Base-by-base conservation (phyloP, 345 rosid genomes). In the Euphorbia pulcherrima region DNA sequence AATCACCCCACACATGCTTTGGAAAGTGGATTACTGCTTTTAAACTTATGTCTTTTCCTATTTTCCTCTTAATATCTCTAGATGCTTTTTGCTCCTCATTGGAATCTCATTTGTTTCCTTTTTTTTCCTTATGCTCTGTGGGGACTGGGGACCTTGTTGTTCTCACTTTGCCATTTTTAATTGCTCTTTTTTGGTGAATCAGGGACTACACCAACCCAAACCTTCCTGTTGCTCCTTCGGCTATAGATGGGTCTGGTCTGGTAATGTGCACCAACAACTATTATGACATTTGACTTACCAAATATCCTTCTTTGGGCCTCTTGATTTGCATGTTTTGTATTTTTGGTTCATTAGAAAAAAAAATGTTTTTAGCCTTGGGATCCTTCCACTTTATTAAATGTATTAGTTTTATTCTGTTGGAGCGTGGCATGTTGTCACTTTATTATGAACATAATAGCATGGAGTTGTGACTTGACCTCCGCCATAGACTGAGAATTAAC, bases 191-290 rank as follows among this genome's bases (percentile, higher is more conserved):
- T 56, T 71, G 33, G 57, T 44, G 12, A 27, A 61, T 73, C 84
- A 95, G 99, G 89, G 99, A 95, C 85, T 95, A 92, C 73, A 95
- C 98, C 21, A 95, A 95, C 74, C 86, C 90, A 35, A 92, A 82
- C 76, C 98, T 95, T 77, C 97, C 98, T 26, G 92, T 95, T 85
- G 98, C 98, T 62, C 96, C 92, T 64, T 95, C 97, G 60, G 98
- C 99, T 56, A 90, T 95, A 67, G 99, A 90, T 80, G 96, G 90
- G 61, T 79, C 81, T 75, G 88, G 87, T 64, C 88, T 87, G 92
- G 98, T 86, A 84, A 74, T 74, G 28, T 50, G 20, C 47, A 23
- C 18, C 46, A 18, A 67, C 50, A 20, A 18, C 17, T 39, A n/a
- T 21, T 52, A 40, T 20, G 8, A 33, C 28, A 16, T 62, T 0